Percentiles rank a stretch among this genome's conserved stretches.
Conservation (phyloP, 2,329 filamentous ascomycete species). For the Coniella lustricola region DNA sequence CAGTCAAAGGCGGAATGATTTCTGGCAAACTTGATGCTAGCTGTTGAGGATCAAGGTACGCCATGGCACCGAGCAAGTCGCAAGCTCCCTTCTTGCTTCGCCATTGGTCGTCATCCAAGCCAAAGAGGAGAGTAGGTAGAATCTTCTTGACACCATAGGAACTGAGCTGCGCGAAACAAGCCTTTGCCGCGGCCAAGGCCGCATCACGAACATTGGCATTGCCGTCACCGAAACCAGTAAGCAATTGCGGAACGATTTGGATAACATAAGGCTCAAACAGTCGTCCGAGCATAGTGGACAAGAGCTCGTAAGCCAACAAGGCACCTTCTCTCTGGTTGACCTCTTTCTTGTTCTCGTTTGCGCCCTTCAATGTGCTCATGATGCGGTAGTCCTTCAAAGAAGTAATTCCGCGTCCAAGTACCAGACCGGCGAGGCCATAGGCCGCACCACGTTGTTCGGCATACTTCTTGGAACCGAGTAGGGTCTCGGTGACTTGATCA, state of each 20-base stretch:
- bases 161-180: slow-evolving; percentile 86
- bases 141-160: slow-evolving; percentile 96
- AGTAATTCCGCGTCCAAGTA: slow-evolving; percentile 78
- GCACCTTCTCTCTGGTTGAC: slow-evolving; percentile 81
- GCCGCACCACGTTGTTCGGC: slow-evolving; percentile 88
- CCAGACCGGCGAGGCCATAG: slow-evolving; percentile 86
- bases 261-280: slow-evolving; percentile 96
- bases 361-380: slow-evolving; percentile 70
- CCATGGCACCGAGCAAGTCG: slow-evolving; percentile 95
- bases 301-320: slow-evolving; percentile 81
- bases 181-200: slow-evolving; percentile 86
- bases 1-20: slow-evolving; percentile 92
- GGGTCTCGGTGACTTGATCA: slow-evolving; percentile 68
- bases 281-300: slow-evolving; percentile 78
- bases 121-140: slow-evolving; percentile 81
- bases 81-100: slow-evolving; percentile 97
- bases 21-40: slow-evolving; percentile 86
- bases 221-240: slow-evolving; percentile 81
- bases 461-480: slow-evolving; percentile 86
- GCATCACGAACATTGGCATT: slow-evolving; percentile 87
- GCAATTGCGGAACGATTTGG: slow-evolving; percentile 84
- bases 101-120: slow-evolving; percentile 93
- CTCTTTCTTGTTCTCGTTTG: slow-evolving; percentile 94
- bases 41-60: slow-evolving; percentile 93
- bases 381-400: slow-evolving; percentile 80